Evolutionary conservation across 768 basidiomycete genomes (phyloP).

Genomic region (Lactarius quietus): DNA sequence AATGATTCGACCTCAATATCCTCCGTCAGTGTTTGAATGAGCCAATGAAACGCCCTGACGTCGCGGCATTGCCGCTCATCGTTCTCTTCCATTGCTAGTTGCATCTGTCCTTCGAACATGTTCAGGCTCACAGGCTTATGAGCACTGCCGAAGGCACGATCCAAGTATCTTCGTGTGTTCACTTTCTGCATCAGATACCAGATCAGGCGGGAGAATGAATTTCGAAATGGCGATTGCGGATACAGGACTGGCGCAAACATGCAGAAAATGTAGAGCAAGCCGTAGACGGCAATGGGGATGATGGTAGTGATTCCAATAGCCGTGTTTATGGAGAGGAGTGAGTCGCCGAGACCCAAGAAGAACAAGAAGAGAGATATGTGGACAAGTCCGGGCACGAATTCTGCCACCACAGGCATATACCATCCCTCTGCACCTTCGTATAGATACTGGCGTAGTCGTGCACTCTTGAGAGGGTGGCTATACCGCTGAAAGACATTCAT

Average conservation of each 20-base stretch:
- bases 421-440: constrained; percentile 39
- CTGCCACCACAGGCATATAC: constrained; percentile 40
- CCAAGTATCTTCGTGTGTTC: background rate
- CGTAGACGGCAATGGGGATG: constrained; percentile 8
- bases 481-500: no score
- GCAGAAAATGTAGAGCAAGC: constrained; percentile 17
- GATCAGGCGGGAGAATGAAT: constrained; percentile 8
- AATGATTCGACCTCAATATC: constrained; percentile 6
- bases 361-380: constrained; percentile 42
- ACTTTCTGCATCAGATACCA: constrained; percentile 3
- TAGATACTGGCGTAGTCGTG: constrained; percentile 22
- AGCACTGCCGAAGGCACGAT: background rate
- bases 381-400: constrained; percentile 44
- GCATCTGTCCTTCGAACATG: constrained; percentile 10
- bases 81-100: constrained; percentile 9
- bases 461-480: no score
- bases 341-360: constrained; percentile 35
- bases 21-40: background rate
- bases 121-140: constrained; percentile 2
- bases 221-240: constrained; percentile 13
- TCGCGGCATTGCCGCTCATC: background rate
- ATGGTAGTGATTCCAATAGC: constrained; percentile 1
- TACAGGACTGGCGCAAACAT: constrained; percentile 6
- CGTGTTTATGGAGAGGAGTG: constrained; percentile 40
- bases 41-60: constrained; percentile 4